A percentile compares a stretch with the other conserved stretches of the same genome.
These are phyloP conservation scores for Plectosphaerella cucumerina DNA, from an alignment of 2,329 filamentous ascomycete genomes.

Conservation along the genomic window DNA sequence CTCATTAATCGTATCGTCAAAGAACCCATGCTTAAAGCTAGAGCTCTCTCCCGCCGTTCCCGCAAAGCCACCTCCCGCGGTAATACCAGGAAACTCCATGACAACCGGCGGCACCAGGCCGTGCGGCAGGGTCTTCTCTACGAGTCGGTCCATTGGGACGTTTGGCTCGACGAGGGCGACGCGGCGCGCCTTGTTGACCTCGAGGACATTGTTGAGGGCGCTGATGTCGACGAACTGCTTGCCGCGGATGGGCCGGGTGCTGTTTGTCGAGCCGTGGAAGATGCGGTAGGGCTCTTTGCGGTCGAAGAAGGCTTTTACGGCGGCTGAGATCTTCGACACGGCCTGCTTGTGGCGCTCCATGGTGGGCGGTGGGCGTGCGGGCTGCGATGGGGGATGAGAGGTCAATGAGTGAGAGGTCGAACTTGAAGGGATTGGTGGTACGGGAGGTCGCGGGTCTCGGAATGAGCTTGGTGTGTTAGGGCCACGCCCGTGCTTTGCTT, in stretches of 20 bases:
- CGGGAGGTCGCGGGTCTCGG: background rate
- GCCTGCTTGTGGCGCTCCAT: conserved; percentile 49
- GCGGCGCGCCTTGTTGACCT: conserved; percentile 49
- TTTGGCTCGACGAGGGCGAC: conserved; percentile 71
- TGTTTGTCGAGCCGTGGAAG: conserved; percentile 74
- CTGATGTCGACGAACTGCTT: conserved; percentile 60
- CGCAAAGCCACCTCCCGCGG: conserved; percentile 66
- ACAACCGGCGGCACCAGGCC: conserved; percentile 67
- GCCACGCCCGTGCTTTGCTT: too few relatives aligned
- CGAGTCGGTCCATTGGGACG: conserved; percentile 68
- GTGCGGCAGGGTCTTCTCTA: conserved; percentile 60
- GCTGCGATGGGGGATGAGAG: background rate
- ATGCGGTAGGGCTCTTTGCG: conserved; percentile 62
- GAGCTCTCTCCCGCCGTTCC: conserved; percentile 69
- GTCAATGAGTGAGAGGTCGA: background rate
- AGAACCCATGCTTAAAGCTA: conserved; percentile 67
- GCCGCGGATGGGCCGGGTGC: conserved; percentile 53
- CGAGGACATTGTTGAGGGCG: conserved; percentile 57
- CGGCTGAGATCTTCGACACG: conserved; percentile 41
- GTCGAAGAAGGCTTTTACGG: conserved; percentile 44
- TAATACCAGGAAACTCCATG: conserved; percentile 75
- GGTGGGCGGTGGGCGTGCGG: background rate
- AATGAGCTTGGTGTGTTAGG: background rate
- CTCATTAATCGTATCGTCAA: conserved; percentile 58
- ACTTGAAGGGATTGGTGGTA: background rate